Conservation (phyloP, 371 early-diverging fungal species). For the Gilbertella persicaria region DNA sequence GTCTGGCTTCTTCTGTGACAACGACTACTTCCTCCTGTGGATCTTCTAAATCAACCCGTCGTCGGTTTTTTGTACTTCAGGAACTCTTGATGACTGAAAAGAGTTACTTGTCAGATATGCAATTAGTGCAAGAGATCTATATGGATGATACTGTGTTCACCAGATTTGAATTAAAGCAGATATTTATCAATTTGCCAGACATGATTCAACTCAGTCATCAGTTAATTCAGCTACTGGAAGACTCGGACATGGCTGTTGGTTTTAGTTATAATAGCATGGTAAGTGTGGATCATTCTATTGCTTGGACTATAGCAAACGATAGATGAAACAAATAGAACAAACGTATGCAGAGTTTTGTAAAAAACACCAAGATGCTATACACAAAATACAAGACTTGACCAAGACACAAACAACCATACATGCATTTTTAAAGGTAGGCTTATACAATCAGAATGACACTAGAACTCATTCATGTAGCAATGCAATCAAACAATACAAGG, state of each 20-base stretch:
- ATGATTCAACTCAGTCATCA: slow-evolving; percentile 56
- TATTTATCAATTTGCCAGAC: slow-evolving; percentile 64
- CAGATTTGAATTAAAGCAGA: slow-evolving; percentile 52
- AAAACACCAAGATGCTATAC: slow-evolving; percentile 68
- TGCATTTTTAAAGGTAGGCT: slow-evolving; percentile 54
- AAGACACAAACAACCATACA: slow-evolving; percentile 46
- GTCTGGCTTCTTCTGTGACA: background rate
- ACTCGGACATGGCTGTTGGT: slow-evolving; percentile 40
- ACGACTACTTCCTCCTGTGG: no score
- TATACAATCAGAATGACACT: no score
- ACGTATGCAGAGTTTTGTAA: slow-evolving; percentile 79
- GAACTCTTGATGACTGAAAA: slow-evolving; percentile 76
- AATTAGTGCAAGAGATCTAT: slow-evolving; percentile 60
- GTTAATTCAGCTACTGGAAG: slow-evolving; percentile 40
- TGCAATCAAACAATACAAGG: slow-evolving; percentile 59
- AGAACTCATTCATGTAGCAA: slow-evolving; percentile 26
- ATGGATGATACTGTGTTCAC: slow-evolving; percentile 44
- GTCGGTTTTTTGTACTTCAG: slow-evolving; percentile 3
- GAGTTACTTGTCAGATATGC: slow-evolving; percentile 65
- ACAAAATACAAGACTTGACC: slow-evolving; percentile 56
- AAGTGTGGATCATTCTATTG: no score
- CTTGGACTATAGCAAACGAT: no score
- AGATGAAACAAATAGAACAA: slow-evolving; percentile 29
- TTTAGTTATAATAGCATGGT: slow-evolving; percentile 60
- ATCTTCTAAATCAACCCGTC: background rate